These are phyloP conservation scores for Pulicaria dysenterica DNA, from an alignment of 129 eudicot species.

Conservation along the genomic window DNA sequence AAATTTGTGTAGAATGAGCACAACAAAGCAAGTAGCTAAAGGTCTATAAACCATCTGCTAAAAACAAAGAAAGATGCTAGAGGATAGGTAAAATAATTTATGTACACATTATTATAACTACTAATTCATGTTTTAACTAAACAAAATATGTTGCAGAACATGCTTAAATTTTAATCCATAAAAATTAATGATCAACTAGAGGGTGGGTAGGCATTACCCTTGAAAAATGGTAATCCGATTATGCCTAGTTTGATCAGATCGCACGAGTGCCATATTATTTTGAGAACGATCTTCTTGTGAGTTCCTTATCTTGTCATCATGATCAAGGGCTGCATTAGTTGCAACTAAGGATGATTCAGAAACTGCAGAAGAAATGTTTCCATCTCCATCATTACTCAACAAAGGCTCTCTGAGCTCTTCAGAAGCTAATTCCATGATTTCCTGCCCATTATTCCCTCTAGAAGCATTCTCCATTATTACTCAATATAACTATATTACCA, in stretches of 20 bases:
- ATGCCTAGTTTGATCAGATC: conserved; percentile 41
- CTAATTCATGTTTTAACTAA: neutral
- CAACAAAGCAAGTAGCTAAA: too few species aligned
- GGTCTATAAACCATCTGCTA: too few species aligned
- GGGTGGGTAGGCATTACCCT: conserved; percentile 49
- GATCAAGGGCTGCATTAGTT: conserved; percentile 42
- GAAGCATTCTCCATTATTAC: conserved; percentile 8
- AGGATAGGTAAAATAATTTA: too few species aligned
- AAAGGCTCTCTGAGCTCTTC: conserved; percentile 31
- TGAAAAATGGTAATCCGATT: conserved; percentile 64
- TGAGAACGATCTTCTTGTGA: conserved; percentile 41
- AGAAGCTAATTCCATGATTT: conserved; percentile 46
- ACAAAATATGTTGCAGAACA: neutral
- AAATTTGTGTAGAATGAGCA: conserved; percentile 12
- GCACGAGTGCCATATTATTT: conserved; percentile 36
- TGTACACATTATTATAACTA: neutral
- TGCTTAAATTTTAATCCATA: neutral
- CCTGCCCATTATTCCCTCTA: conserved; percentile 40
- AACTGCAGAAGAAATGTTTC: conserved; percentile 33
- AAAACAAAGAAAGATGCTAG: too few species aligned
- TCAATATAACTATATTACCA: conserved; percentile 1
- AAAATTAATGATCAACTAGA: neutral
- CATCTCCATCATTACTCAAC: conserved; percentile 33
- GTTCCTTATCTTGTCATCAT: conserved; percentile 42
- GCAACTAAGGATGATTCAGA: conserved; percentile 36